Conservation (phyloP, 2,329 filamentous ascomycete species). For the Arthrobotrys sphaeroides region DNA sequence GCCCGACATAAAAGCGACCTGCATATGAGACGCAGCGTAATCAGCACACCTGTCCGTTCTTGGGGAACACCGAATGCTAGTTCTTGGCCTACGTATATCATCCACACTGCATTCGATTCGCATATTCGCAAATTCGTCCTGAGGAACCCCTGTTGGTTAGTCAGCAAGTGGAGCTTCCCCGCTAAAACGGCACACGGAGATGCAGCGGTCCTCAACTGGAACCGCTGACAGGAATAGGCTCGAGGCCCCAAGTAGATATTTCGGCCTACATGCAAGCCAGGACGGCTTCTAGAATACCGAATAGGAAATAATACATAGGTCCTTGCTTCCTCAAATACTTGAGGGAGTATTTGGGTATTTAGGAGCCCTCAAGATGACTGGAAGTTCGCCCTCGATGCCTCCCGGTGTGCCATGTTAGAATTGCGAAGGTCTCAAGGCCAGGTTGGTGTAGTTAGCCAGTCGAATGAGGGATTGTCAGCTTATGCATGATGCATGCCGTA, state of each 20-base stretch:
- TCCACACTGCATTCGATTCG: too few species aligned
- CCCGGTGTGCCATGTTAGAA: not conserved
- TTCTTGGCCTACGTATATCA: constrained; percentile 1
- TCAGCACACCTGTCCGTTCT: not conserved
- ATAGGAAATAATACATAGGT: too few species aligned
- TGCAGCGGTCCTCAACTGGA: not conserved
- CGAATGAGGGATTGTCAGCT: constrained; percentile 32
- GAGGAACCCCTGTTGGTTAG: too few species aligned
- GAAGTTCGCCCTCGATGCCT: constrained; percentile 2
- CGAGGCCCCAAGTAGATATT: too few species aligned
- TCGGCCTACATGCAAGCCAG: too few species aligned
- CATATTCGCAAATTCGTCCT: too few species aligned
- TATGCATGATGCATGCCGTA: constrained; percentile 16
- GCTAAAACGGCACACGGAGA: not conserved
- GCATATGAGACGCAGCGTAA: not conserved
- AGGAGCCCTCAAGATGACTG: not conserved
- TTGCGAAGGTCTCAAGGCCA: constrained; percentile 5
- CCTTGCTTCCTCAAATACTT: too few species aligned
- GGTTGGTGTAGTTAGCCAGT: constrained; percentile 8
- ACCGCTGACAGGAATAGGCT: too few species aligned
- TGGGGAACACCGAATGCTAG: not conserved
- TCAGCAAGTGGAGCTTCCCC: not conserved
- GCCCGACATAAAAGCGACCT: not conserved
- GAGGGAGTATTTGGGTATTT: too few species aligned
- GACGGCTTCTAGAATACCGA: too few species aligned